Base-by-base conservation (phyloP, 768 basidiomycete genomes). In the Lentinula lateritia region DNA sequence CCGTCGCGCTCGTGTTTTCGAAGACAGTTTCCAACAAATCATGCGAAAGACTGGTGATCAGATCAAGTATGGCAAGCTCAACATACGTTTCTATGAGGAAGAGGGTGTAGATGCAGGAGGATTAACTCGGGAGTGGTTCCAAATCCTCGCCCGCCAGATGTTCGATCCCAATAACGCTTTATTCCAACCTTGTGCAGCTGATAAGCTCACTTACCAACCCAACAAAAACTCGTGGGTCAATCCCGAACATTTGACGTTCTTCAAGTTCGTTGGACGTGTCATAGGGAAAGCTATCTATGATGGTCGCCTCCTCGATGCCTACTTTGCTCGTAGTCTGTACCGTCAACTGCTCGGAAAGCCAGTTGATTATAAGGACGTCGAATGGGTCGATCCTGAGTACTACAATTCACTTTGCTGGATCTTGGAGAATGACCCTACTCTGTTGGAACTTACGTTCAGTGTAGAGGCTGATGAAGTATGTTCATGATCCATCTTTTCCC, bases 361-460 rank as follows among this genome's bases (percentile, higher is more conserved):
- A 7, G 95, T 98, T 61, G 95, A 98, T 72, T 93, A 98, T 73
- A 83, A 87, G 64, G 96, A 98, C 71, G 91, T 98, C 20, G 95
- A 98, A 74, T 96, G 93, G 88, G 91, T 98, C 45, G 95, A 98
- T 74, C 95, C 95, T 0, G 94, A 96, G 73, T 98, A 98, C 73
- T 98, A 98, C 79, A 98, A 96, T 66, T 96, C 94, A 0, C 79
- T 99, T 10, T 92, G 92, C 69, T 99, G 97, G 97, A 98, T 99
- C 73, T 75, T 98, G 64, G 95, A 98, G 69, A 98, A 99, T 72
- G 95, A 97, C 68, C 91, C 92, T 6, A 90, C 88, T 20, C 75
- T 82, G 18, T 72, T 95, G 65, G 93, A 99, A 63, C 79, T 98
- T 62, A 97, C 87, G 13, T 98, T 98, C 77, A 94, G 93, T 63